Base-by-base conservation (phyloP, 1,139 yeast genomes). In the Pichia norvegensis region DNA sequence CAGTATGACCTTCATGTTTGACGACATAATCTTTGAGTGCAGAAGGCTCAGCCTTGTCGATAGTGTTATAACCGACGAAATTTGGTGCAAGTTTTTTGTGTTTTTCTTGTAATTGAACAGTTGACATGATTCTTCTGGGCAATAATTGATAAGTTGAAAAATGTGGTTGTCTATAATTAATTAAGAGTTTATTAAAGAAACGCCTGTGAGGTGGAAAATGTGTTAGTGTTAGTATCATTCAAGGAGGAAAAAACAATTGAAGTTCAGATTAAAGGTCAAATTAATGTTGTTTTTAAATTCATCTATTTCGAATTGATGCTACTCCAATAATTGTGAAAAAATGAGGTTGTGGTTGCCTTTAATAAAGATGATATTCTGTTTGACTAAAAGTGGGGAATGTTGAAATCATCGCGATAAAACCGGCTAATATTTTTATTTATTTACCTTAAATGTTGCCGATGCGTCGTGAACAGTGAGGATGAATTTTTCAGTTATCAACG, bases 1-100 rank as follows among this genome's bases (percentile, higher is more conserved):
- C 95, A 6, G 98, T 88, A 70, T 94, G 99, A 62, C 99, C 99
- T 50, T 85, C 88, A 60, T 85, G 86, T 41, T 78, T 73, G 57
- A 74, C 76, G 51, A 94, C 97, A 63, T 88, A 94, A 60, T 86
- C 94, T 56, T 84, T 83, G 45, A 94, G 79, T n/a, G 74, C 74
- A 46, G 81, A 74, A 21, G 83, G 76, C 57, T 85, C 90, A 33
- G 96, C 95, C 19, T 62, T 69, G 35, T 76, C 79, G 41, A 87
- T 71, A 36, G 92, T 74, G 64, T 88, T 85, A 48, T 81, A 73
- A 43, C 98, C 98, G 52, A 77, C 67, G 67, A 88, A 92, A 65
- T 87, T 85, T 35, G 74, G 52, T 25, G 95, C 81, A 57, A 90
- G 71, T 9, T 60, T 51, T 42, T 59, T 50, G 41, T 60, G 63